Evolutionary conservation across 2,329 filamentous ascomycete species (phyloP).

Genomic region (Coniosporium tulheliwenetii): DNA sequence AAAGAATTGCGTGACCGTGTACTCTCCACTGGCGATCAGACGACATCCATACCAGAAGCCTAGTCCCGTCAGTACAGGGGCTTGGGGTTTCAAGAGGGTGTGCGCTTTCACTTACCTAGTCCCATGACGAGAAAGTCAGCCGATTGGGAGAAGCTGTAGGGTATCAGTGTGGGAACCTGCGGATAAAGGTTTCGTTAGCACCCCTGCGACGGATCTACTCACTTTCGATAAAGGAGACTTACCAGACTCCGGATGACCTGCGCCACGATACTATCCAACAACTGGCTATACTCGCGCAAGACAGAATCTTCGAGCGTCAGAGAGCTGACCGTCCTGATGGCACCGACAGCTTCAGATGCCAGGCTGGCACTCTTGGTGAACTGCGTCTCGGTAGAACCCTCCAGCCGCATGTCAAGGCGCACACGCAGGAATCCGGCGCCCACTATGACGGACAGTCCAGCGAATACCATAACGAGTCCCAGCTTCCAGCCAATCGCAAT

Average conservation of each 20-base stretch:
- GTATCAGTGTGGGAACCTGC: slow-evolving; percentile 8
- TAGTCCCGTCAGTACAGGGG: too few relatives aligned
- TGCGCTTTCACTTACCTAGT: slow-evolving; percentile 3
- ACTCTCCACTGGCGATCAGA: slow-evolving; percentile 16
- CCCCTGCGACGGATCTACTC: too few relatives aligned
- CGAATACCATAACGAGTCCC: slow-evolving; percentile 17
- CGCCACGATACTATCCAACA: slow-evolving; percentile 12
- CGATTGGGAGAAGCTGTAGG: slow-evolving; percentile 16
- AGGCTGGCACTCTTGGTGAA: slow-evolving; percentile 18
- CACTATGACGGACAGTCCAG: slow-evolving; percentile 16
- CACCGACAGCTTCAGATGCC: slow-evolving; percentile 17
- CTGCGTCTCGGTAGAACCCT: slow-evolving; percentile 11
- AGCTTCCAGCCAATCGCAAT: slow-evolving; percentile 21
- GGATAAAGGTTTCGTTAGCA: too few relatives aligned
- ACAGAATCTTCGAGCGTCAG: slow-evolving; percentile 15
- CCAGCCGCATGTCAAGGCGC: slow-evolving; percentile 16
- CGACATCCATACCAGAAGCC: slow-evolving; percentile 20
- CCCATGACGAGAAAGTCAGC: slow-evolving; percentile 15
- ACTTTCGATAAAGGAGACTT: background rate
- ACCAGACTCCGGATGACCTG: slow-evolving; percentile 6
- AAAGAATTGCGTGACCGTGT: slow-evolving; percentile 31
- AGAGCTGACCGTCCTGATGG: slow-evolving; percentile 17
- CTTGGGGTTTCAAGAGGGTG: background rate
- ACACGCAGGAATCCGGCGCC: slow-evolving; percentile 17
- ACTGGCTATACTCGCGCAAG: slow-evolving; percentile 12